A percentile compares a stretch with the other conserved stretches of the same genome.
Conservation (phyloP, 495 filamentous ascomycete species). For the Chaetomium cochliodes region DNA sequence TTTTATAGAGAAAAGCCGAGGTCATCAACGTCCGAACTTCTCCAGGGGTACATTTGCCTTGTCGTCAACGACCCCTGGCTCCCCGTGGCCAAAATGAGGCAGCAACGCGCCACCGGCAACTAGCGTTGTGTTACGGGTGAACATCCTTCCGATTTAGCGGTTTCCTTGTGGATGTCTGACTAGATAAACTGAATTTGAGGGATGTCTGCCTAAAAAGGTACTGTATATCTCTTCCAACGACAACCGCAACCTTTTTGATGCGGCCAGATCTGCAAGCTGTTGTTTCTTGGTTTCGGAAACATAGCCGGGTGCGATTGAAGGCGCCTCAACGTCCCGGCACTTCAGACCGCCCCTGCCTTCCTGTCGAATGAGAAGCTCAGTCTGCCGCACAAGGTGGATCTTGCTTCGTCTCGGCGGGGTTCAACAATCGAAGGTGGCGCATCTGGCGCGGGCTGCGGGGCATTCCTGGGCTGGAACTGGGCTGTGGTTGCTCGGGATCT, state of each 20-base stretch:
- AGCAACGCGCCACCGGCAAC: background rate
- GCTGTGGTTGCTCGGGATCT: constrained; percentile 16
- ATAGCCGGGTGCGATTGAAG: background rate
- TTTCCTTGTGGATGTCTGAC: background rate
- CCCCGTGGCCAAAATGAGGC: background rate
- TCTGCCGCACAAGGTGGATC: constrained; percentile 14
- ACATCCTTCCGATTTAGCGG: background rate
- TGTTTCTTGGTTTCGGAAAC: background rate
- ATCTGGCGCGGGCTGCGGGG: constrained; percentile 13
- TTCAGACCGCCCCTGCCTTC: constrained; percentile 10
- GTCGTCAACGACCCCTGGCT: background rate
- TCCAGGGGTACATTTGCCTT: background rate
- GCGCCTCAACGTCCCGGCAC: background rate
- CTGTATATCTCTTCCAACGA: too few relatives aligned
- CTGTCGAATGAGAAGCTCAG: constrained; percentile 5
- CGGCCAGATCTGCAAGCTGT: background rate
- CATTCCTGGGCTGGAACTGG: constrained; percentile 8
- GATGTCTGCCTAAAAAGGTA: background rate
- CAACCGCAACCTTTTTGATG: background rate
- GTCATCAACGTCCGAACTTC: constrained; percentile 4
- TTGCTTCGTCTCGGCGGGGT: constrained; percentile 3
- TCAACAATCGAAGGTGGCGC: constrained; percentile 5
- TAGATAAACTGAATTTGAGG: background rate
- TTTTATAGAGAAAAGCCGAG: constrained; percentile 5
- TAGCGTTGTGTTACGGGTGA: background rate